Evolutionary conservation across 2,329 filamentous ascomycete species (phyloP).

Genomic region (Alternaria sp.): DNA sequence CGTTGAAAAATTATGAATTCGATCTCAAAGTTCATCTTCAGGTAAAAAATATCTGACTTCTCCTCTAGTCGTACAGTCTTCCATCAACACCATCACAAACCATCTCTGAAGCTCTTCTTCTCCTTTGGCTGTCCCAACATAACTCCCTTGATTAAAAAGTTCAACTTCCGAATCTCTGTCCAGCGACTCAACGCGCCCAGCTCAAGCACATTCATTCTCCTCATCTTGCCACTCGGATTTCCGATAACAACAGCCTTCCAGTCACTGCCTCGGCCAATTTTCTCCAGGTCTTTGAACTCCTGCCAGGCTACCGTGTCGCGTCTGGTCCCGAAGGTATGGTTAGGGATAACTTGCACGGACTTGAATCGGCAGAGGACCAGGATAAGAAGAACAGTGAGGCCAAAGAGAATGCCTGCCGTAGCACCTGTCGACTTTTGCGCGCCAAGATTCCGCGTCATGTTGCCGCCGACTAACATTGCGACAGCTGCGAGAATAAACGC

Average conservation of each 20-base stretch:
- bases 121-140: constrained; percentile 29
- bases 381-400: constrained; percentile 70
- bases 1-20: neutral
- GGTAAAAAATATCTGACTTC: neutral
- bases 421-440: constrained; percentile 73
- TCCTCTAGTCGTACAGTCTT: neutral
- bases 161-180: constrained; percentile 70
- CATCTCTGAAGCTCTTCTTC: constrained; percentile 14
- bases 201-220: constrained; percentile 76
- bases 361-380: constrained; percentile 70
- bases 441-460: constrained; percentile 70
- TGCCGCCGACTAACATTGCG: constrained; percentile 73
- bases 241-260: constrained; percentile 77
- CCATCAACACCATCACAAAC: constrained; percentile 11
- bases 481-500: constrained; percentile 74
- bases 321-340: constrained; percentile 58
- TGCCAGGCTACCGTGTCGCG: constrained; percentile 44
- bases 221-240: constrained; percentile 72
- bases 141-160: constrained; percentile 48
- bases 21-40: neutral
- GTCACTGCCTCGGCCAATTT: constrained; percentile 56
- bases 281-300: constrained; percentile 52
- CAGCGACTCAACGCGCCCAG: constrained; percentile 73
- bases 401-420: constrained; percentile 71
- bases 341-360: constrained; percentile 73